These are phyloP conservation scores for Blastocystis sp. DNA, from an alignment of 352 stramenopile species.

Conservation along the genomic window DNA sequence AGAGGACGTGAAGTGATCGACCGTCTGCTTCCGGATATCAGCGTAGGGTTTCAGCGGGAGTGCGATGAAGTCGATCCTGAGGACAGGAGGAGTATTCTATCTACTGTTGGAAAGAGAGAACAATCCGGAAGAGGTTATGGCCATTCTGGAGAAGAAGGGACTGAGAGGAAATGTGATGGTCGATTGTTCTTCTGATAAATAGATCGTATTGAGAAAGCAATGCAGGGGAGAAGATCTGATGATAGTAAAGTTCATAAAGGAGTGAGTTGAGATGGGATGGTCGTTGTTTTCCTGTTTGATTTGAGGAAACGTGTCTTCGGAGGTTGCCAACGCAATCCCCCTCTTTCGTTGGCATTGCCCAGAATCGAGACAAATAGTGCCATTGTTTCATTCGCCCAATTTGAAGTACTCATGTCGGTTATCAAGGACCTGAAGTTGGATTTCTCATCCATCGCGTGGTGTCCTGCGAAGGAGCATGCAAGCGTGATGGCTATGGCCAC, in stretches of 20 bases:
- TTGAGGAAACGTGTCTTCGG: too few species aligned
- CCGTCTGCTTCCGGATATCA: not conserved
- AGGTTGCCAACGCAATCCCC: too few species aligned
- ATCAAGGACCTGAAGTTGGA: slow-evolving; percentile 23
- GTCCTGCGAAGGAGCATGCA: slow-evolving; percentile 3
- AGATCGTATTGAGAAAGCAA: not conserved
- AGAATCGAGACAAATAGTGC: not conserved
- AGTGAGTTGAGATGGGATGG: not conserved
- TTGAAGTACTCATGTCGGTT: not conserved
- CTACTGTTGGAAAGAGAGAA: not conserved
- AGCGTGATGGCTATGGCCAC: slow-evolving; percentile 27
- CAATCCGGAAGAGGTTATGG: not conserved
- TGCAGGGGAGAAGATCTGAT: slow-evolving; percentile 16
- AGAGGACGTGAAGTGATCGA: slow-evolving; percentile 9
- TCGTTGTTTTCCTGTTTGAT: not conserved
- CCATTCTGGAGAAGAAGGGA: not conserved
- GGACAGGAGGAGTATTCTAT: not conserved
- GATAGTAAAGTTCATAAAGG: not conserved
- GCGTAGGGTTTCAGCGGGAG: not conserved
- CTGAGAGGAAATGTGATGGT: not conserved
- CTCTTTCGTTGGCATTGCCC: too few species aligned
- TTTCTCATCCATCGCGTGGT: slow-evolving; percentile 17
- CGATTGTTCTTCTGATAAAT: not conserved
- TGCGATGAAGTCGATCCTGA: not conserved
- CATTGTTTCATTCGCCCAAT: not conserved